A percentile compares a stretch with the other conserved stretches of the same genome.
Conservation (phyloP, 768 basidiomycete genomes). For the Lactifluus subvellereus region DNA sequence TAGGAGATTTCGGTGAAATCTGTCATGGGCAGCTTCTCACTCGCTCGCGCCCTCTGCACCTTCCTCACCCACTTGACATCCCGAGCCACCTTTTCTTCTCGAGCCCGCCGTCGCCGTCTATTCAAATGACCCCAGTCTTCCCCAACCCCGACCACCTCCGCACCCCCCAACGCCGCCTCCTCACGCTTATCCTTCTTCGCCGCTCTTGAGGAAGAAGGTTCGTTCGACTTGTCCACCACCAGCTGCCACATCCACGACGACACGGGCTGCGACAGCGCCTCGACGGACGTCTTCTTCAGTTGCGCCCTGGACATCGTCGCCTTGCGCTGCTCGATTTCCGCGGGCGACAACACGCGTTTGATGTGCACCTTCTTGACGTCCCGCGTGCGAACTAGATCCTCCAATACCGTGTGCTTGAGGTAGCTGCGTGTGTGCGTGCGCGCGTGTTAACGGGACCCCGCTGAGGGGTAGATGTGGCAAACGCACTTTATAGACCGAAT, state of each 20-base stretch:
- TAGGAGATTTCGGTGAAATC: conserved; percentile 6
- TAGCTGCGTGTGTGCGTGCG: conserved; percentile 36
- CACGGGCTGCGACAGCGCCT: conserved; percentile 1
- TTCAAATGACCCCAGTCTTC: conserved; percentile 55
- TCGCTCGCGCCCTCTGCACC: conserved; percentile 29
- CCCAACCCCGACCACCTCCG: conserved; percentile 43
- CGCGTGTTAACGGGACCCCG: not conserved
- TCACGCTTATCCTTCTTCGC: conserved; percentile 10
- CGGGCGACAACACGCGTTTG: conserved; percentile 29
- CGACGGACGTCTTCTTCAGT: conserved; percentile 28
- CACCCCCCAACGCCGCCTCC: conserved; percentile 31
- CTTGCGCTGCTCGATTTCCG: conserved; percentile 27
- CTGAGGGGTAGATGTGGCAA: too few species aligned
- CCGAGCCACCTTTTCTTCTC: conserved; percentile 41
- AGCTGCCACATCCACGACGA: conserved; percentile 40
- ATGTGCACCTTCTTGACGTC: conserved; percentile 41
- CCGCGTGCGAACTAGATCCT: conserved; percentile 38
- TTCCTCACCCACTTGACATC: conserved; percentile 39
- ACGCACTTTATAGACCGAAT: conserved; percentile 51
- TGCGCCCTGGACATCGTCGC: conserved; percentile 27
- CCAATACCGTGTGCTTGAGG: conserved; percentile 49
- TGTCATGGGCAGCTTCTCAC: not conserved
- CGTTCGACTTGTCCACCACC: conserved; percentile 11
- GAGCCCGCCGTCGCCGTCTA: conserved; percentile 43
- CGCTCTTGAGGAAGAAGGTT: not conserved